Conservation (phyloP, 352 stramenopile genomes). For the Globisporangium parvum region DNA sequence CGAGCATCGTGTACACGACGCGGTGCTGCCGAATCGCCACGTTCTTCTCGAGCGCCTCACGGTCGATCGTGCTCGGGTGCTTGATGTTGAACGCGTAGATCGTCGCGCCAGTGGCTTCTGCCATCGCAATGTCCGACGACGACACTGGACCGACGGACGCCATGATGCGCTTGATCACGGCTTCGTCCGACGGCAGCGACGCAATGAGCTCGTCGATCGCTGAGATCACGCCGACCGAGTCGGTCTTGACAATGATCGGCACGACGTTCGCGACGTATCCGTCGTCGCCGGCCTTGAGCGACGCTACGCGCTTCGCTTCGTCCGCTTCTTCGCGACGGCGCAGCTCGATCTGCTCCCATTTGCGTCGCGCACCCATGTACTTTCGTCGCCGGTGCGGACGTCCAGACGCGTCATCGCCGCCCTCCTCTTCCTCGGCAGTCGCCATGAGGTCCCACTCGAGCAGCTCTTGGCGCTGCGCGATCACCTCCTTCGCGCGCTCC, state of each 20-base stretch:
- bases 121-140: conserved; percentile 79
- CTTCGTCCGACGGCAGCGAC: conserved; percentile 60
- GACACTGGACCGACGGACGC: conserved; percentile 76
- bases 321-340: conserved; percentile 58
- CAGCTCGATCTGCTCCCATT: conserved; percentile 65
- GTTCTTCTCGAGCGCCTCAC: conserved; percentile 74
- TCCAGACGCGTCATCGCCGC: conserved; percentile 23
- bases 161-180: conserved; percentile 79
- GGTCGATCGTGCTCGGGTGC: conserved; percentile 61
- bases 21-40: conserved; percentile 67
- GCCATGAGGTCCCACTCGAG: conserved; percentile 74
- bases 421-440: conserved; percentile 45
- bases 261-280: conserved; percentile 91
- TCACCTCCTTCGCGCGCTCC: conserved; percentile 75
- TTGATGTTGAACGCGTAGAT: conserved; percentile 90
- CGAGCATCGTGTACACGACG: conserved; percentile 86
- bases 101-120: conserved; percentile 69
- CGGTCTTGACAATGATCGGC: conserved; percentile 97
- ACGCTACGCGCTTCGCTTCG: conserved; percentile 61
- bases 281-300: conserved; percentile 62
- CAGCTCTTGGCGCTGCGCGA: conserved; percentile 61
- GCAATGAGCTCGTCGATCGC: conserved; percentile 86
- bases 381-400: conserved; percentile 30
- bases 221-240: conserved; percentile 96
- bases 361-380: conserved; percentile 44